Conservation (phyloP, 306 rosid genomes). For the Astragalus glycyphyllos region DNA sequence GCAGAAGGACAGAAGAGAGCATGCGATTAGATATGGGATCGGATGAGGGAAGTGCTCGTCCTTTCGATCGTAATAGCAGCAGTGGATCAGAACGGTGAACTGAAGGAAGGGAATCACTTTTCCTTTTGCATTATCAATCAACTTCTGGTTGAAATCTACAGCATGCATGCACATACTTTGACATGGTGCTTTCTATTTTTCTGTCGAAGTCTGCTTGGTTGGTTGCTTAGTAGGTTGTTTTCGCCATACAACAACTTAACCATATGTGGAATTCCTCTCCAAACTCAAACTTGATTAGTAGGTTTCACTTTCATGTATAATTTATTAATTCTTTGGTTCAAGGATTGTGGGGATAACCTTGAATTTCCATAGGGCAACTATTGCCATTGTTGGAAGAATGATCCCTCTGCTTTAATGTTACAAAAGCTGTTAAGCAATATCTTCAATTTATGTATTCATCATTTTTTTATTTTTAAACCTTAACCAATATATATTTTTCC, state of each 20-base stretch:
- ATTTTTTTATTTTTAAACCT: background rate
- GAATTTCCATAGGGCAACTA: conserved; percentile 19
- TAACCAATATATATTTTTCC: background rate
- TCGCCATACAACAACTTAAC: background rate
- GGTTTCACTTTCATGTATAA: conserved; percentile 16
- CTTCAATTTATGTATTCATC: background rate
- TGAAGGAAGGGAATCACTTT: conserved; percentile 3
- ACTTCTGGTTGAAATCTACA: background rate
- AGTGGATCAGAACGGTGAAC: conserved; percentile 34
- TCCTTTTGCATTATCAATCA: background rate
- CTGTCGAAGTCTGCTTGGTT: background rate
- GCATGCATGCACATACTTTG: conserved; percentile 19
- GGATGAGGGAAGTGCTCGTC: conserved; percentile 34
- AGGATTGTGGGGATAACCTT: conserved; percentile 7
- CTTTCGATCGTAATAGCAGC: conserved; percentile 26
- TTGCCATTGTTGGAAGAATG: conserved; percentile 19
- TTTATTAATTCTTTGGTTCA: conserved; percentile 8
- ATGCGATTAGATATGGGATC: conserved; percentile 35
- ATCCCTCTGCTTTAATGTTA: conserved; percentile 23
- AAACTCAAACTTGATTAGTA: conserved; percentile 37
- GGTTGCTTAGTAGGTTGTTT: background rate
- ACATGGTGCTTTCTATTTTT: conserved; percentile 31
- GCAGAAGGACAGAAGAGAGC: conserved; percentile 38
- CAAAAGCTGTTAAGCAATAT: background rate
- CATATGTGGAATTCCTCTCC: conserved; percentile 12